phyloP scores from a whole-genome alignment of 495 filamentous ascomycete species.

The Talaromyces proteolyticus region DNA sequence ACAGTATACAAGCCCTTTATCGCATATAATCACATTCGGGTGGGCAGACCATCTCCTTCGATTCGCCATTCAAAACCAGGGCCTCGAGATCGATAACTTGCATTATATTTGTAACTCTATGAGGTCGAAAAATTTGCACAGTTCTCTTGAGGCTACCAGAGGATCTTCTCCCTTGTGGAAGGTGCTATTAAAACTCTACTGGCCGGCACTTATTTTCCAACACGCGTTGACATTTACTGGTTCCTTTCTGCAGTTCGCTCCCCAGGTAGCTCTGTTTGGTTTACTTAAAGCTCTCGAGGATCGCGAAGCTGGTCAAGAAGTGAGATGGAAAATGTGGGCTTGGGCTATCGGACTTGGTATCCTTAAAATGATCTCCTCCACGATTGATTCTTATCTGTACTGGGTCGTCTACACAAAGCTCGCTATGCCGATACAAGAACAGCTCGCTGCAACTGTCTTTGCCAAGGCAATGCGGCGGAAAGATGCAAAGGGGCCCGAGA shows the following conservation, averaged over 20 bases:
- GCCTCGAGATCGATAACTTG: constrained; percentile 52
- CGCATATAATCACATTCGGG: constrained; percentile 50
- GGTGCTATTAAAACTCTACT: constrained; percentile 50
- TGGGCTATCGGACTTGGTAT: constrained; percentile 54
- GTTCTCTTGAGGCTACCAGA: constrained; percentile 37
- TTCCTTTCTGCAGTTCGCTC: constrained; percentile 57
- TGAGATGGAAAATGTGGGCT: constrained; percentile 36
- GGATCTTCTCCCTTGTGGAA: constrained; percentile 53
- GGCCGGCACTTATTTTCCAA: constrained; percentile 46
- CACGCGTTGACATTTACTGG: constrained; percentile 44
- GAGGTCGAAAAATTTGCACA: constrained; percentile 22
- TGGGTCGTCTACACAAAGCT: constrained; percentile 53
- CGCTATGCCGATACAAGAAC: constrained; percentile 47
- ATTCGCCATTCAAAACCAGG: constrained; percentile 44
- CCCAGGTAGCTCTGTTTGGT: constrained; percentile 62
- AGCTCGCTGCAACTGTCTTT: constrained; percentile 59
- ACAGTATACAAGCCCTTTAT: constrained; percentile 49
- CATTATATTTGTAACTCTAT: constrained; percentile 27
- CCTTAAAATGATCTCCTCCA: constrained; percentile 37
- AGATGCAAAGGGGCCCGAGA: constrained; percentile 49
- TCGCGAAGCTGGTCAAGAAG: constrained; percentile 28
- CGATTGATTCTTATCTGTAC: constrained; percentile 44
- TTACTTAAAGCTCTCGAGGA: constrained; percentile 57
- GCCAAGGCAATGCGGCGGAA: constrained; percentile 61
- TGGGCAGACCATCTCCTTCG: constrained; percentile 49